Conservation (phyloP, 768 basidiomycete genomes). For the Tremella fuciformis region DNA sequence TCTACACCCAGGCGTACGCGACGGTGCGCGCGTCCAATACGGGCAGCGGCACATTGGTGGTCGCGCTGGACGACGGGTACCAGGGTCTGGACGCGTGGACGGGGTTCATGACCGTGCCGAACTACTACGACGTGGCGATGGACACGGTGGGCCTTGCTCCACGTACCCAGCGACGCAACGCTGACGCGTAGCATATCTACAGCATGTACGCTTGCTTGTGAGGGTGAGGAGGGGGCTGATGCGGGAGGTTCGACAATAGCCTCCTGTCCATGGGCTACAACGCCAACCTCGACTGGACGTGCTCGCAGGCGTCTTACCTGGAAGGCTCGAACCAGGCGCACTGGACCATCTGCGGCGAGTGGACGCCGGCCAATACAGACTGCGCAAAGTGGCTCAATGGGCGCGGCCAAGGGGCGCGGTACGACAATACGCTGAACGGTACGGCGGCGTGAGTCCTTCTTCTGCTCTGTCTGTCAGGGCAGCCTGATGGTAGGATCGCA, state of each 20-base stretch:
- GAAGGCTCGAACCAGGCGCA: constrained; percentile 57
- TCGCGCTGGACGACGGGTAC: constrained; percentile 41
- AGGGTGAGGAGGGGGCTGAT: background rate
- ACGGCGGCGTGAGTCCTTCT: constrained; percentile 27
- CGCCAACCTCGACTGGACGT: constrained; percentile 40
- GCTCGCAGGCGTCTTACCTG: constrained; percentile 32
- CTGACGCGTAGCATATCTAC: constrained; percentile 44
- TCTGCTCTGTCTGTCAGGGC: constrained; percentile 46
- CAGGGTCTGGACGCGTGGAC: constrained; percentile 42
- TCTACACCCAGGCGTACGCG: constrained; percentile 38
- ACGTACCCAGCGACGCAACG: background rate
- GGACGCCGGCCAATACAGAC: constrained; percentile 57
- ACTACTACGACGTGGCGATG: constrained; percentile 39
- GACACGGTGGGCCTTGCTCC: constrained; percentile 42
- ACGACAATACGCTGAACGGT: constrained; percentile 54
- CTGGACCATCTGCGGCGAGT: constrained; percentile 86
- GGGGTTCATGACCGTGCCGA: constrained; percentile 38
- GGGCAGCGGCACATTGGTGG: constrained; percentile 13
- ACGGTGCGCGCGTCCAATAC: constrained; percentile 17
- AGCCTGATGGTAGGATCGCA: constrained; percentile 58
- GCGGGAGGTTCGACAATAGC: background rate
- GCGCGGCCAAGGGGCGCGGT: constrained; percentile 67
- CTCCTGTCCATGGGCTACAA: constrained; percentile 30
- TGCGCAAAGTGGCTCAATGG: constrained; percentile 80
- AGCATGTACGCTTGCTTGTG: constrained; percentile 34